Evolutionary conservation across 441 rosid genomes (phyloP).

Genomic region (Mallotus repandus): DNA sequence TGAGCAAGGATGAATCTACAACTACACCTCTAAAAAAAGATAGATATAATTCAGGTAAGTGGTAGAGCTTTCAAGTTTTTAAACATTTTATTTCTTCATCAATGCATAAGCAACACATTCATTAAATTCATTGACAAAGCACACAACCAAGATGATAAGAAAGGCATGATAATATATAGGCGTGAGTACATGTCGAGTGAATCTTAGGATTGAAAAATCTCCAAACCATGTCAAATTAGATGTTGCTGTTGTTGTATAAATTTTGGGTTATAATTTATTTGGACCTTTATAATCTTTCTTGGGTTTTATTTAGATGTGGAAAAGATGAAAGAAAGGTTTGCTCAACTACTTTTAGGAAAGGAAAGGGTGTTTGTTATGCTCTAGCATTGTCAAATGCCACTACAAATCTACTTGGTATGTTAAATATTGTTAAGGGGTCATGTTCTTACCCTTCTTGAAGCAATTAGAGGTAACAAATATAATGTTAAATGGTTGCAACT

Average conservation of each 20-base stretch:
- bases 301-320: slow-evolving; percentile 56
- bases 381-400: too few species aligned
- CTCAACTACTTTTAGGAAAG: not conserved
- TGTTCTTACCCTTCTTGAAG: not conserved
- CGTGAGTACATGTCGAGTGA: too few species aligned
- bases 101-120: too few species aligned
- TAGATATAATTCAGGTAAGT: slow-evolving; percentile 32
- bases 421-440: not conserved
- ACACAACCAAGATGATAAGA: too few species aligned
- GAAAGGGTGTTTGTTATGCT: too few species aligned
- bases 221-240: too few species aligned
- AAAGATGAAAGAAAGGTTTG: slow-evolving; percentile 84
- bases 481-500: not conserved
- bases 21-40: slow-evolving; percentile 35
- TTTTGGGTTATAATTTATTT: not conserved
- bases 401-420: too few species aligned
- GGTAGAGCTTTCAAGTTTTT: not conserved
- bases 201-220: too few species aligned
- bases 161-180: too few species aligned
- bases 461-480: not conserved
- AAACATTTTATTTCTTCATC: not conserved
- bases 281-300: not conserved
- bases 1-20: not conserved
- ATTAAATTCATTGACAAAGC: too few species aligned
- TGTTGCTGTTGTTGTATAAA: not conserved